Percentiles rank a stretch among this genome's conserved stretches.
These are phyloP conservation scores for Calonectria leucothoes DNA, from an alignment of 2,329 filamentous ascomycete genomes.

Conservation along the genomic window DNA sequence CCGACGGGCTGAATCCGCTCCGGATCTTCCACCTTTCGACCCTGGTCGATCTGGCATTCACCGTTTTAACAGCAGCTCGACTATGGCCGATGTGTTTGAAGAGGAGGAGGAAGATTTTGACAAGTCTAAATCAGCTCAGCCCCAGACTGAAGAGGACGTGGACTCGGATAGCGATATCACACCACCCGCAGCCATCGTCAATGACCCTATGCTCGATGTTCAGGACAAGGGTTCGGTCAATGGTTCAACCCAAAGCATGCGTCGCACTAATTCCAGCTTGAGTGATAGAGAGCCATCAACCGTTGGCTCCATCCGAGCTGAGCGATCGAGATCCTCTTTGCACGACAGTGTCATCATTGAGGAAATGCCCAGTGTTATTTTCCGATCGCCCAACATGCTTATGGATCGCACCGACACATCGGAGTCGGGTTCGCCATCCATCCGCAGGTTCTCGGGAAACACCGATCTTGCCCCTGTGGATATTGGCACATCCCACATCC, in stretches of 20 bases:
- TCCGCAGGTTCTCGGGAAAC: constrained; percentile 52
- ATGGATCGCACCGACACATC: constrained; percentile 48
- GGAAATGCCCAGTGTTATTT: constrained; percentile 55
- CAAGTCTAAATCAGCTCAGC: constrained; percentile 50
- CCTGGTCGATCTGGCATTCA: constrained; percentile 66
- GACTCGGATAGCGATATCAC: constrained; percentile 58
- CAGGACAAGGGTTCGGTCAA: constrained; percentile 37
- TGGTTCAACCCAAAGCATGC: constrained; percentile 43
- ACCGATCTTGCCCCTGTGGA: constrained; percentile 65
- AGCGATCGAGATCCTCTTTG: constrained; percentile 61
- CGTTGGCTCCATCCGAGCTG: constrained; percentile 54
- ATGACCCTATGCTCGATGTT: constrained; percentile 37
- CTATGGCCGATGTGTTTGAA: constrained; percentile 89
- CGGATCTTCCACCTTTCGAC: constrained; percentile 82
- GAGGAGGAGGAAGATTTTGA: constrained; percentile 78
- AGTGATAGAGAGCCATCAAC: constrained; percentile 51
- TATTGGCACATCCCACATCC: constrained; percentile 57
- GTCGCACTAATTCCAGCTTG: constrained; percentile 59
- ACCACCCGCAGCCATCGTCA: constrained; percentile 42
- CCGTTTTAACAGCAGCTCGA: constrained; percentile 73
- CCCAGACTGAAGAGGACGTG: constrained; percentile 57
- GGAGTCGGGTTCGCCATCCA: constrained; percentile 59
- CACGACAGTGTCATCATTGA: constrained; percentile 64
- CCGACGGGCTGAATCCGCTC: constrained; percentile 82
- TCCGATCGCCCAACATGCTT: constrained; percentile 52